phyloP scores from a whole-genome alignment of 2,329 filamentous ascomycete genomes.

The Penicillium janthinellum region DNA sequence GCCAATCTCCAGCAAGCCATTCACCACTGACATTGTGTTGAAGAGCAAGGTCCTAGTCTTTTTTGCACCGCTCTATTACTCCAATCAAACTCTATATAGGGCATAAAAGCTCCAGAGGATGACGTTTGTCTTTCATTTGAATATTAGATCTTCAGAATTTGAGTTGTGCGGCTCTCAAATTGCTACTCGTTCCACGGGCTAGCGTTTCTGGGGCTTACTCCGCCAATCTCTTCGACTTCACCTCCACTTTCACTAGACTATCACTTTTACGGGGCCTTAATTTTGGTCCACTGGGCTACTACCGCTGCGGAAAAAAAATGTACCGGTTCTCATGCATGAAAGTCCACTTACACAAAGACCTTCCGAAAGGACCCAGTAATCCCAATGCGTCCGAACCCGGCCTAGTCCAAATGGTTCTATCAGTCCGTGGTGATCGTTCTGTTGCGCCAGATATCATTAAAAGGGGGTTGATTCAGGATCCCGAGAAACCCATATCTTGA shows the following conservation, averaged over 20 bases:
- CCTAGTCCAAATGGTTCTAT: background rate
- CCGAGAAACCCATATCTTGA: no score
- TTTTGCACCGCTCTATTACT: no score
- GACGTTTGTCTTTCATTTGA: no score
- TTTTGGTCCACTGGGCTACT: background rate
- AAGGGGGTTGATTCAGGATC: no score
- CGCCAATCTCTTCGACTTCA: background rate
- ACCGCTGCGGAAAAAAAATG: background rate
- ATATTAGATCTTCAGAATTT: no score
- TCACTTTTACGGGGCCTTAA: background rate
- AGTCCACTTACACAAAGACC: background rate
- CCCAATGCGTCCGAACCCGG: background rate
- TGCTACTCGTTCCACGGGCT: background rate
- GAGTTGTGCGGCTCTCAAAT: no score
- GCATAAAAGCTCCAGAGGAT: no score
- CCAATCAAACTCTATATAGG: no score
- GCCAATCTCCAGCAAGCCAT: slow-evolving; percentile 40
- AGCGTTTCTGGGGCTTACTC: background rate
- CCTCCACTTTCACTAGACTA: background rate
- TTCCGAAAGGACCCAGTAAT: background rate
- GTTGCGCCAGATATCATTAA: no score
- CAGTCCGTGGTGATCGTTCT: no score
- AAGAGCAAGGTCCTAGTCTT: no score
- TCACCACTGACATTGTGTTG: no score
- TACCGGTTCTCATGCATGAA: background rate